Conservation (phyloP, 805 yeast species). For the Yarrowia hollandica region DNA sequence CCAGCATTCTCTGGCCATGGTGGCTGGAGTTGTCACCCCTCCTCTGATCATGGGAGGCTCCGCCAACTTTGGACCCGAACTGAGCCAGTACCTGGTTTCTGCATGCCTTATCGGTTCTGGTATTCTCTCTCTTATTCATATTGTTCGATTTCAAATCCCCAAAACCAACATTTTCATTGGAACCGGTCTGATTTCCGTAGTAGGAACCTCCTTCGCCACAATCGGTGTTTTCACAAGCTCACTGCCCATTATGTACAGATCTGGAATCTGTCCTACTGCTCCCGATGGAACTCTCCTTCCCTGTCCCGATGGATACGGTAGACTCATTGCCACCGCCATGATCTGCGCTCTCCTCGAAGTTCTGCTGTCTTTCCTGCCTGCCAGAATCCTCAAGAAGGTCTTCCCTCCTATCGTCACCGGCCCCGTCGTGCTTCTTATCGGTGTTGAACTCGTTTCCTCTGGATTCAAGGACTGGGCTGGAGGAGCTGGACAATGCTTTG, state of each 20-base stretch:
- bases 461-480: conserved; percentile 89
- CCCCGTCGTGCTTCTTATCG: conserved; percentile 85
- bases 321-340: conserved; percentile 72
- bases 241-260: conserved; percentile 74
- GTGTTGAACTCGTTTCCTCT: conserved; percentile 62
- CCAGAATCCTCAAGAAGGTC: conserved; percentile 62
- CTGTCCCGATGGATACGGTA: conserved; percentile 90
- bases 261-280: conserved; percentile 64
- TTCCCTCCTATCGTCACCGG: conserved; percentile 94
- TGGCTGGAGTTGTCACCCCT: conserved; percentile 90
- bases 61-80: conserved; percentile 56
- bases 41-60: conserved; percentile 67
- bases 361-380: conserved; percentile 72
- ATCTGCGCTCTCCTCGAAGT: conserved; percentile 77
- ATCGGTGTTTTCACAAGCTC: conserved; percentile 76
- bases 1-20: conserved; percentile 86
- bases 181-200: conserved; percentile 85
- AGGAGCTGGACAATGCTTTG: conserved; percentile 56
- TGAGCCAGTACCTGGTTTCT: conserved; percentile 66
- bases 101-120: conserved; percentile 72
- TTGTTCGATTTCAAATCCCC: conserved; percentile 74
- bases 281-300: conserved; percentile 61
- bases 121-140: conserved; percentile 68
- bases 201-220: conserved; percentile 89
- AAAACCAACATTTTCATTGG: conserved; percentile 78